A percentile compares a stretch with the other conserved stretches of the same genome.
These are phyloP conservation scores for Liriodendron chinense DNA, from an alignment of 164 flowering plant species.

Conservation along the genomic window DNA sequence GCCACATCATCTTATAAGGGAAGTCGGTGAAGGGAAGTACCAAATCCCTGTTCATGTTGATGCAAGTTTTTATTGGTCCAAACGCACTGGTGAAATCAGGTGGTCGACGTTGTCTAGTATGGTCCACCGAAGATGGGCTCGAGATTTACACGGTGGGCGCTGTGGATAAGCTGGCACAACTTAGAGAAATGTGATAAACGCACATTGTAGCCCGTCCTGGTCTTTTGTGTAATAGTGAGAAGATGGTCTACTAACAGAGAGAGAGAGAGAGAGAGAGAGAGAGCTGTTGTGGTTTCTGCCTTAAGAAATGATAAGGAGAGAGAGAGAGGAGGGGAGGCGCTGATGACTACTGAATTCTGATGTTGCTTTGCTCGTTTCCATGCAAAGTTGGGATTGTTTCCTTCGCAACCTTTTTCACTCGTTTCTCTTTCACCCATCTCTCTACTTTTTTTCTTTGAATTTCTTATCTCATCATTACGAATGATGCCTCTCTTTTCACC, in stretches of 20 bases:
- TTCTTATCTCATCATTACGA: background rate
- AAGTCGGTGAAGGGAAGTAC: no score
- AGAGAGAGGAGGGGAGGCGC: background rate
- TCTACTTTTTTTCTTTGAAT: background rate
- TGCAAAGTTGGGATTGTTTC: background rate
- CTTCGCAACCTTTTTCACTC: background rate
- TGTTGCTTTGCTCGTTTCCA: conserved; percentile 1
- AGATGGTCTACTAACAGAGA: background rate
- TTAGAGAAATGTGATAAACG: background rate
- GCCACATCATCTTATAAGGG: no score
- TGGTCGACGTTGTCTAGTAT: no score
- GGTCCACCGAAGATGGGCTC: no score
- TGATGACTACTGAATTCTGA: background rate
- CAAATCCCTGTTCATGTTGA: no score
- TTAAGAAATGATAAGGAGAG: background rate
- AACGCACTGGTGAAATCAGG: no score
- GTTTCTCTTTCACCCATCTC: background rate
- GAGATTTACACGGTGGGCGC: background rate
- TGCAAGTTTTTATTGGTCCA: no score
- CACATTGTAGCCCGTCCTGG: background rate
- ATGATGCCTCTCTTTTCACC: conserved; percentile 2
- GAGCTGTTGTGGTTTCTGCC: background rate
- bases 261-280: background rate
- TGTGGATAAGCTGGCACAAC: background rate
- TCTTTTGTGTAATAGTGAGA: background rate